These are phyloP conservation scores for Yarrowia alimentaria DNA, from an alignment of 805 yeast species.

Conservation along the genomic window DNA sequence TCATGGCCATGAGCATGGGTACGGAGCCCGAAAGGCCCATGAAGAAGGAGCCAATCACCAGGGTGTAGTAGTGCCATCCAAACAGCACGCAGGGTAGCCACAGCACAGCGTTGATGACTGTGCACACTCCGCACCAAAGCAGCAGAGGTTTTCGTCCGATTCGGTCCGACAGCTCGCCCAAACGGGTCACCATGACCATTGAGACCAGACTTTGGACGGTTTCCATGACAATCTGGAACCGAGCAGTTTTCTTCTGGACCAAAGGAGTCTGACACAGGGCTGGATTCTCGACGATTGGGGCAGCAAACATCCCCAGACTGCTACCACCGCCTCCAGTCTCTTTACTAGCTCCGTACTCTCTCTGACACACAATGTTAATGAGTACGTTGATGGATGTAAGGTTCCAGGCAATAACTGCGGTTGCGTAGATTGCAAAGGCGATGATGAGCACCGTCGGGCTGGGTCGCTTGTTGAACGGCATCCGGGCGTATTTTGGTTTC, in stretches of 20 bases:
- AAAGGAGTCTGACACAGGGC: slow-evolving; percentile 9
- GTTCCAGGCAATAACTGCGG: slow-evolving; percentile 21
- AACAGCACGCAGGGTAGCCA: slow-evolving; percentile 29
- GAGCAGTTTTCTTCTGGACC: slow-evolving; percentile 9
- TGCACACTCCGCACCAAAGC: slow-evolving; percentile 32
- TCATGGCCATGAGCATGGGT: slow-evolving; percentile 49
- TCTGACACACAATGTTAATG: slow-evolving; percentile 12
- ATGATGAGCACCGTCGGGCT: slow-evolving; percentile 1
- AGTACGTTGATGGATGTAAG: slow-evolving; percentile 10
- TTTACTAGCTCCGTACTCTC: slow-evolving; percentile 12
- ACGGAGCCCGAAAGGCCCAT: slow-evolving; percentile 52
- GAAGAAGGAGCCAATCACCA: slow-evolving; percentile 47
- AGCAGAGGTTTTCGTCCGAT: slow-evolving; percentile 58
- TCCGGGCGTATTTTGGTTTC: slow-evolving; percentile 18
- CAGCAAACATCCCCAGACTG: background rate
- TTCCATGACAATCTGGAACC: slow-evolving; percentile 24
- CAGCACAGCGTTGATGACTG: slow-evolving; percentile 30
- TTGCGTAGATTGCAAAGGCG: slow-evolving; percentile 26
- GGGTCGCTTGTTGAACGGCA: slow-evolving; percentile 12
- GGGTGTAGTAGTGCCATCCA: slow-evolving; percentile 43
- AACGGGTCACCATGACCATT: slow-evolving; percentile 39
- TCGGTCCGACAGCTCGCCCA: slow-evolving; percentile 62
- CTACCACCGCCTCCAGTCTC: too few relatives aligned
- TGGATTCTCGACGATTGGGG: slow-evolving; percentile 14
- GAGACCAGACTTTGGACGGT: slow-evolving; percentile 28